phyloP scores from a whole-genome alignment of 179 eudicot genomes.

The Nepenthes alata region DNA sequence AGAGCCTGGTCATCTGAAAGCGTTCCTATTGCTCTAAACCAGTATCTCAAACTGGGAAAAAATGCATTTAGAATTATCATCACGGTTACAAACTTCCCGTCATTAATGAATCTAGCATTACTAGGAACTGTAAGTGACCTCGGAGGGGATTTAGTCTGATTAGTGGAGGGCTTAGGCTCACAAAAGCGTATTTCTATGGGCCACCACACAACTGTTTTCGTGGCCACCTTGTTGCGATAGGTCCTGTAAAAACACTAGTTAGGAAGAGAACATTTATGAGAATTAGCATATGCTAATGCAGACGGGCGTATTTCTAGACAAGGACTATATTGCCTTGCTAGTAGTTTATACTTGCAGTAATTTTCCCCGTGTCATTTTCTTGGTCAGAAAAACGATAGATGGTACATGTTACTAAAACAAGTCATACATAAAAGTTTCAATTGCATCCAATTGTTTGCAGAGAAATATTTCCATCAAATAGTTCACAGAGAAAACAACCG shows the following conservation, averaged over 20 bases:
- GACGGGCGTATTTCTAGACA: no score
- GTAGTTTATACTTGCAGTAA: no score
- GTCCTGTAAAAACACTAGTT: conserved; percentile 40
- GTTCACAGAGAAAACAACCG: no score
- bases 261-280: neutral
- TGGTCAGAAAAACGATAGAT: no score
- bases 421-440: no score
- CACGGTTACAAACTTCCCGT: neutral
- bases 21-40: conserved; percentile 75
- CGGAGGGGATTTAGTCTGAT: conserved; percentile 70
- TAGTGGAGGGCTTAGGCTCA: conserved; percentile 55
- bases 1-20: conserved; percentile 83
- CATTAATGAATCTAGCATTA: neutral
- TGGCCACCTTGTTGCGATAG: conserved; percentile 87
- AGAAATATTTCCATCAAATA: no score
- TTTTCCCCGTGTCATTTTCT: no score
- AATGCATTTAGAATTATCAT: neutral
- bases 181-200: conserved; percentile 89
- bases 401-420: no score
- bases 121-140: conserved; percentile 27
- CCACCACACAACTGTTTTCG: conserved; percentile 43
- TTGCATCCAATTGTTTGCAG: no score
- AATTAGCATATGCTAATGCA: neutral
- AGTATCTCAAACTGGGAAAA: conserved; percentile 50
- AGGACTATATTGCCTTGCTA: no score